Base-by-base conservation (phyloP, 2,329 filamentous ascomycete species). In the Cylindrodendrum hubeiense region DNA sequence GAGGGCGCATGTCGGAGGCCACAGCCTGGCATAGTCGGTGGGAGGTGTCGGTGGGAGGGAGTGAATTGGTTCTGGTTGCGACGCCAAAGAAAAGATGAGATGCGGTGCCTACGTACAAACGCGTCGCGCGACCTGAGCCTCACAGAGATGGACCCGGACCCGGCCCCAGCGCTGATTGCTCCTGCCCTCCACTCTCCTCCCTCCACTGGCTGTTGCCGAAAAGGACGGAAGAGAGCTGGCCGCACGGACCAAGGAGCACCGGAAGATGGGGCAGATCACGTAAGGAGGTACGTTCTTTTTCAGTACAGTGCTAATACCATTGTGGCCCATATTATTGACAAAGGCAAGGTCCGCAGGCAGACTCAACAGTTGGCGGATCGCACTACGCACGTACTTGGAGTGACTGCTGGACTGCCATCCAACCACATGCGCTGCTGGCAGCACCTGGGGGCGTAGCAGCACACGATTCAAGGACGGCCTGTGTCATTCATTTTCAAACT, bases 51-150 rank as follows among this genome's bases (percentile, higher is more conserved):
- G 49, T 39, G 13, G 54, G 30, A 37, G 60, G 30, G 54, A 49
- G 47, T 26, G 37, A 41, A 57, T 57, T 62, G 56, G 53, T 50
- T 55, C 63, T 44, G 66, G 56, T 65, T 69, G 69, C 69, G 61
- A 66, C 63, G 60, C 61, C 63, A 57, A 53, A 67, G 64, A 66
- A 64, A 63, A 69, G 58, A 39, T 62, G 52, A 63, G 66, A 62
- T 59, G 55, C 53, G 37, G 37, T 59, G 61, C 61, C 47, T 39
- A 30, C 21, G 56, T 55, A 61, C 41, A 65, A 69, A 74, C 72
- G 72, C 72, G 72, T 73, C 72, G 72, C 72, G 72, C 72, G 67
- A 60, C 53, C 39, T 52, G 52, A 69, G 65, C 55, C 60, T 63
- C 65, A 61, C 37, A 50, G 46, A 50, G 26, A 50, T 50, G 46